A percentile compares a stretch with the other conserved stretches of the same genome.
phyloP scores from a whole-genome alignment of 345 rosid genomes.

The Triadica sebifera region DNA sequence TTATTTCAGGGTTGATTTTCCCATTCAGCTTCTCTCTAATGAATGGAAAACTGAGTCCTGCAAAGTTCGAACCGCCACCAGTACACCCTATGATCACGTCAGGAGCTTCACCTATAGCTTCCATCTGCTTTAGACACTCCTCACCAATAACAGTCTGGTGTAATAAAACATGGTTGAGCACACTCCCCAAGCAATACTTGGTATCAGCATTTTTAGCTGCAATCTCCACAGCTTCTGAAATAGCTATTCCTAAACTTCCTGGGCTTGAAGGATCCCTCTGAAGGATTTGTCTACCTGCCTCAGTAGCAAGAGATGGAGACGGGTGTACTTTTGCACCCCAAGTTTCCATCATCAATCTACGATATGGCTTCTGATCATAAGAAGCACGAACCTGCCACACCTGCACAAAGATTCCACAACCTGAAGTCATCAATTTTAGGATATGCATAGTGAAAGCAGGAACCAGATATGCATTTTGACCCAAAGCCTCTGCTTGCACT shows the following conservation, averaged over 20 bases:
- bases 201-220: constrained; percentile 69
- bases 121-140: constrained; percentile 88
- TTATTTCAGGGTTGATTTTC: constrained; percentile 70
- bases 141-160: constrained; percentile 95
- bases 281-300: constrained; percentile 72
- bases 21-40: constrained; percentile 85
- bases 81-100: constrained; percentile 91
- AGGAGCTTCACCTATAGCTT: constrained; percentile 70
- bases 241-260: constrained; percentile 93
- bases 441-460: not conserved
- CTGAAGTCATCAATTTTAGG: not conserved
- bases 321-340: constrained; percentile 98
- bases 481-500: not conserved
- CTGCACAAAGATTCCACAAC: constrained; percentile 28
- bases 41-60: constrained; percentile 88
- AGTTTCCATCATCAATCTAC: constrained; percentile 94
- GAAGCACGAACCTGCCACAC: constrained; percentile 99
- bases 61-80: constrained; percentile 95
- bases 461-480: not conserved
- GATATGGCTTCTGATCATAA: constrained; percentile 86
- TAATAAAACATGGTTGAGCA: constrained; percentile 83
- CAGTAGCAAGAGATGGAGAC: constrained; percentile 71
- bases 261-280: constrained; percentile 64
- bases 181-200: constrained; percentile 90
- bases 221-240: constrained; percentile 94